Evolutionary conservation across 2,329 filamentous ascomycete genomes (phyloP).

Genomic region (Fusarium siculi): DNA sequence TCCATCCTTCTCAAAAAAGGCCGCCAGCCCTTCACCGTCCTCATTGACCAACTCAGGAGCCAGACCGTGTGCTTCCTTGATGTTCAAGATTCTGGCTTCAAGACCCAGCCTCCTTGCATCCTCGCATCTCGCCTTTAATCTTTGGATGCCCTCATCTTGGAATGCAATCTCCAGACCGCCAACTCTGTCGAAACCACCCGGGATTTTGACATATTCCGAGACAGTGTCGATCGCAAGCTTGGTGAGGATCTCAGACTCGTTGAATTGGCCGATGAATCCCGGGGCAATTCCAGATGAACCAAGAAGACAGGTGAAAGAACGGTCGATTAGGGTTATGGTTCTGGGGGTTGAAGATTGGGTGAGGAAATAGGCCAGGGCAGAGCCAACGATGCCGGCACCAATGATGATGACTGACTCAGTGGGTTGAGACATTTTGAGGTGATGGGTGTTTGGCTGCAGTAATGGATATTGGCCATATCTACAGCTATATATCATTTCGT

Average conservation of each 20-base stretch:
- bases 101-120: slow-evolving; percentile 21
- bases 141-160: not conserved
- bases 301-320: slow-evolving; percentile 18
- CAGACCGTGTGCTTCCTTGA: slow-evolving; percentile 17
- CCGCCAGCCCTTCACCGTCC: slow-evolving; percentile 6
- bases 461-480: not conserved
- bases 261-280: slow-evolving; percentile 40
- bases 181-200: slow-evolving; percentile 34
- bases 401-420: slow-evolving; percentile 31
- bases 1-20: slow-evolving; percentile 33
- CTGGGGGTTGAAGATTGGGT: not conserved
- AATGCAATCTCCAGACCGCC: slow-evolving; percentile 39
- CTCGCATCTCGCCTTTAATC: slow-evolving; percentile 11
- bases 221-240: slow-evolving; percentile 38
- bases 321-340: slow-evolving; percentile 33
- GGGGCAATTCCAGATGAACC: slow-evolving; percentile 39
- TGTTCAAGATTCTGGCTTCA: slow-evolving; percentile 8
- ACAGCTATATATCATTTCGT: not conserved
- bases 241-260: slow-evolving; percentile 37
- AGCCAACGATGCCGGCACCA: slow-evolving; percentile 37
- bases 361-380: slow-evolving; percentile 24
- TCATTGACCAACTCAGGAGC: slow-evolving; percentile 33
- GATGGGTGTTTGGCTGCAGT: rapidly evolving
- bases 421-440: slow-evolving; percentile 10
- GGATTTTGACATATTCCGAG: slow-evolving; percentile 33